Conservation (phyloP, 78 protist genomes). For the Isochrysis galbana region DNA sequence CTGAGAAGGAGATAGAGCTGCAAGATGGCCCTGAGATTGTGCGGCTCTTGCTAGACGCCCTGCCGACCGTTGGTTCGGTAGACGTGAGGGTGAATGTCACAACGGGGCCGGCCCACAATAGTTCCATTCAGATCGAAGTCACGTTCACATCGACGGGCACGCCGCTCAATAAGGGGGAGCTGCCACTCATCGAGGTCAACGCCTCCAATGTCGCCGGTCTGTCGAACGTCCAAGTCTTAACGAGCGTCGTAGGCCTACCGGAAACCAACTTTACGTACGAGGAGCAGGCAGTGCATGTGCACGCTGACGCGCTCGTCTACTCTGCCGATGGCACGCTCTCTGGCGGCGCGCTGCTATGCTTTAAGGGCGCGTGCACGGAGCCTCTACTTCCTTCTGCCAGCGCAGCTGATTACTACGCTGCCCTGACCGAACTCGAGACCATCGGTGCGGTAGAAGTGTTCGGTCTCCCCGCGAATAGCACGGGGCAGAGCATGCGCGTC, state of each 20-base stretch:
- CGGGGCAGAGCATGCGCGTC: too few species aligned
- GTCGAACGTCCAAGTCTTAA: too few species aligned
- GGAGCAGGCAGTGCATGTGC: background rate
- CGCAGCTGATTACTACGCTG: too few species aligned
- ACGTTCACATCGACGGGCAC: background rate
- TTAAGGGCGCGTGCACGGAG: background rate
- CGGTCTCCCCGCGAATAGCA: background rate
- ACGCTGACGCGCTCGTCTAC: too few species aligned
- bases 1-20: background rate
- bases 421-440: background rate
- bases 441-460: background rate
- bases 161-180: background rate
- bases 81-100: background rate
- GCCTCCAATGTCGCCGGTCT: background rate
- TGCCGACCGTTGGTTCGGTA: background rate
- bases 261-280: background rate
- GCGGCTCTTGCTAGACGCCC: background rate
- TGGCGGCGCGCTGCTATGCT: background rate
- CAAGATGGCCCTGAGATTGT: background rate
- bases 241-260: background rate
- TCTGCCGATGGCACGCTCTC: too few species aligned
- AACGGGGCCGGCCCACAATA: background rate
- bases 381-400: background rate
- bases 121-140: background rate
- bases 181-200: background rate